phyloP scores from a whole-genome alignment of 2,329 filamentous ascomycete species.

The Ophiostoma sp. region DNA sequence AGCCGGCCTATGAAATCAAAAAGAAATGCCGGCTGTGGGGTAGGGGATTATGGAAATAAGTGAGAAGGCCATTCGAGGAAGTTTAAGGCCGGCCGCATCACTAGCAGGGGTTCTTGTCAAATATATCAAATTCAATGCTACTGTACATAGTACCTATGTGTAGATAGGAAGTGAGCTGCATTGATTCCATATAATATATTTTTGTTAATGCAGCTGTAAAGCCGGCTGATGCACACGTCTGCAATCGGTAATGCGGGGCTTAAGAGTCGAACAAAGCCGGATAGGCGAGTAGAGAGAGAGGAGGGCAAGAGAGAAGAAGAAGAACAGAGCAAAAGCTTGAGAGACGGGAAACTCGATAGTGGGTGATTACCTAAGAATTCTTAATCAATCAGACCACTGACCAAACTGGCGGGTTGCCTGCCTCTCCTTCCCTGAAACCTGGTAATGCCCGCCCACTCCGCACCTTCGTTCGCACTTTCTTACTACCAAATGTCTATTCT shows the following conservation, averaged over 20 bases:
- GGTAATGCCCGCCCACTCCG: background rate
- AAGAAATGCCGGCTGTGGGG: too few relatives aligned
- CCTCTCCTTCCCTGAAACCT: background rate
- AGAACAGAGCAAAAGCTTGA: background rate
- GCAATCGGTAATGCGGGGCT: background rate
- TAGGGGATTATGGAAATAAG: background rate
- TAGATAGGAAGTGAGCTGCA: conserved; percentile 5
- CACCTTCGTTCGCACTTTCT: too few relatives aligned
- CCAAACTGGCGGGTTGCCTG: background rate
- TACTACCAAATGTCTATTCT: background rate
- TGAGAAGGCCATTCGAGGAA: background rate
- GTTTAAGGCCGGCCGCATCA: background rate
- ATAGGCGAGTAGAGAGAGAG: background rate
- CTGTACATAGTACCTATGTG: background rate
- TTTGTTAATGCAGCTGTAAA: background rate
- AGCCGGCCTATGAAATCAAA: background rate
- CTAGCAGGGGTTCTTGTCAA: background rate
- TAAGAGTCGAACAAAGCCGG: background rate
- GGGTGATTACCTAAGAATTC: background rate
- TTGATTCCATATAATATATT: background rate
- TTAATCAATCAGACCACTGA: background rate
- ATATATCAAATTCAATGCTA: background rate
- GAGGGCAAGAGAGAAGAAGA: too few relatives aligned
- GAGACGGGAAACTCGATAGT: background rate
- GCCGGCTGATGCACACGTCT: background rate